Evolutionary conservation across 768 basidiomycete genomes (phyloP), one percentile per base, ranked within the genome.

Genomic region (Mycena venus): DNA sequence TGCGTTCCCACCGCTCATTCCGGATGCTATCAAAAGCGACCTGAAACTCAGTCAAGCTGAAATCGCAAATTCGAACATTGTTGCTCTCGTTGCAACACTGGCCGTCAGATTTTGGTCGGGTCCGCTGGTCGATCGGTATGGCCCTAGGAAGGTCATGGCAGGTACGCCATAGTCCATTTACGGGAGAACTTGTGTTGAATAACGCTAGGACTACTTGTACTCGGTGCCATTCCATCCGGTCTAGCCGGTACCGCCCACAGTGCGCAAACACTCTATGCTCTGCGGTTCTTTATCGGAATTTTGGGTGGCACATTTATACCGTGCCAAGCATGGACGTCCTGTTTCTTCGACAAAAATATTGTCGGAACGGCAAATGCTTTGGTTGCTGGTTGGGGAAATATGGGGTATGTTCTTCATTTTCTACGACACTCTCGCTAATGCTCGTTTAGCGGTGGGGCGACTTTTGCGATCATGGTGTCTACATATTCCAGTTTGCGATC

Each of bases 241-340:
- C 80, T 92, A 14, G 90, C 90, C 1, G 90, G 90, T 32, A 88
- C 88, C 1, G 84, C 85, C n/a, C 79, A 82, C 47, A 85, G 71
- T 62, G 87, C 85, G 1, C 27, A 64, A 2, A 84, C 86, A 0
- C 83, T 91, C 0, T 87, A 88, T 66, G 76, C 80, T 3, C 49
- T 90, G 38, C 86, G 91, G 0, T 91, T 91, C 78, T 90, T 92
- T 78, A 90, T 91, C 59, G 90, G 91, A 14, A 88, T 92, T 55
- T 84, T 91, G 3, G 91, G 91, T 9, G 91, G 83, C 0, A 89
- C 90, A 1, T 92, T 93, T 70, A 90, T 92, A 1, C 86, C 91
- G 5, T 91, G 90, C 72, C 88, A 91, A 66, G 87, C 88, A 4
- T 91, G 91, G 90, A 90, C 91, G 11, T 90, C 91, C 0, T 82